Base-by-base conservation (phyloP, 2,329 filamentous ascomycete genomes). In the Apiospora pterosperma region DNA sequence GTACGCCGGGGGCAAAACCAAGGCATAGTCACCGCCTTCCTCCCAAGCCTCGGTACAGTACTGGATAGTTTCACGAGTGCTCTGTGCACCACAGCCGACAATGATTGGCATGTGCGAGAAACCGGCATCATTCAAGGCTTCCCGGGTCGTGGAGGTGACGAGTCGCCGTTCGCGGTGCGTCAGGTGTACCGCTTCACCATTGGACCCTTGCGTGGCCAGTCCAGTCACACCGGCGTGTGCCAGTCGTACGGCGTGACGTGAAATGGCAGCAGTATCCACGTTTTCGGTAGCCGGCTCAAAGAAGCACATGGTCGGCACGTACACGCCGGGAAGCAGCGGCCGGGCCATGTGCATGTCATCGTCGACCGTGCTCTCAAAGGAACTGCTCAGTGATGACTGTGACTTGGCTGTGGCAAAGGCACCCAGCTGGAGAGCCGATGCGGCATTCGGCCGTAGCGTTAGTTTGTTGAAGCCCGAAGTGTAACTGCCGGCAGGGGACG, bases 161-260 rank as follows among this genome's bases (percentile, higher is more conserved):
- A 86, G 79, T 59, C 85, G 84, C 65, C 91, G 87, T 78, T 95
- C 92, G 28, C 84, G 80, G 70, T 89, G 89, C 52, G 88, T 88
- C 38, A 95, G 84, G 73, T 93, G 91, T 14, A 93, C 91, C 8
- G 92, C 91, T 80, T 96, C 92, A 71, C 92, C 92, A 73, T 95
- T 95, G 73, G 90, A 92, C 59, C 92, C 92, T 75, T 93, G 91
- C 12, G 90, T 92, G 60, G 91, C 90, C 59, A 95, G 83, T 23
- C 91, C 91, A 19, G 89, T 85, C 48, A 94, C 86, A 68, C 92
- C 92, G 34, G 90, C 86, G 71, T 88, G 83, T 59, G 90, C 91
- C n/a, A 95, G 86, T 71, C 88, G 87, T 62, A 91, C 84, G 41
- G 90, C 88, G 74, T 86, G 81, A 62, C 80, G 83, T 60, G 84